Evolutionary conservation across 2,329 filamentous ascomycete species (phyloP).

Genomic region (Berkeleyomyces rouxiae): DNA sequence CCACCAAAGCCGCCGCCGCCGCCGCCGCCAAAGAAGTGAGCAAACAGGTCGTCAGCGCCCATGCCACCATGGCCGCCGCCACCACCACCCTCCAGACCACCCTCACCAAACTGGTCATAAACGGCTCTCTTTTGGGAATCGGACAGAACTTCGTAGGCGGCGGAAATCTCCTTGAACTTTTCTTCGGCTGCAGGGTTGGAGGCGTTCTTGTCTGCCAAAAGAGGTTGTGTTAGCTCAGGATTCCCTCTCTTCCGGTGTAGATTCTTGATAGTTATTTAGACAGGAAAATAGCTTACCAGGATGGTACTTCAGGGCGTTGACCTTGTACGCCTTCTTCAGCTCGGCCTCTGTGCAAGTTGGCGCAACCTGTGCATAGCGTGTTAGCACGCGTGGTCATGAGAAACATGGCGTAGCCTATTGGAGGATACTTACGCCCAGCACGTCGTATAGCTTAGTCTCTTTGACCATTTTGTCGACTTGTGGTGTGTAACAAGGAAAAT

Average conservation of each 20-base stretch:
- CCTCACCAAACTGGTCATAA: constrained; percentile 97
- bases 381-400: not conserved
- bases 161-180: constrained; percentile 96
- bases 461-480: constrained; percentile 43
- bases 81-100: constrained; percentile 61
- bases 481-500: not conserved
- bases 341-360: constrained; percentile 69
- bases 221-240: not conserved
- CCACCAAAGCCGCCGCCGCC: constrained; percentile 41
- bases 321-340: constrained; percentile 82
- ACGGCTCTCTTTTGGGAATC: constrained; percentile 80
- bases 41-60: constrained; percentile 90
- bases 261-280: not conserved
- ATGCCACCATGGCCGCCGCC: constrained; percentile 67
- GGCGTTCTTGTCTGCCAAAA: constrained; percentile 69
- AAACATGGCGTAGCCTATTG: not conserved
- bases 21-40: constrained; percentile 82
- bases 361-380: constrained; percentile 41
- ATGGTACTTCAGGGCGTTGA: constrained; percentile 67
- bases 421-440: constrained; percentile 47
- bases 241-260: too few species aligned
- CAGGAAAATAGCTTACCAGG: constrained; percentile 41
- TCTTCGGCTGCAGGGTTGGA: constrained; percentile 85
- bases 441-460: constrained; percentile 65
- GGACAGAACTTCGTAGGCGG: constrained; percentile 88